phyloP scores from a whole-genome alignment of 2,329 filamentous ascomycete species.

The Xylariaceae sp. region DNA sequence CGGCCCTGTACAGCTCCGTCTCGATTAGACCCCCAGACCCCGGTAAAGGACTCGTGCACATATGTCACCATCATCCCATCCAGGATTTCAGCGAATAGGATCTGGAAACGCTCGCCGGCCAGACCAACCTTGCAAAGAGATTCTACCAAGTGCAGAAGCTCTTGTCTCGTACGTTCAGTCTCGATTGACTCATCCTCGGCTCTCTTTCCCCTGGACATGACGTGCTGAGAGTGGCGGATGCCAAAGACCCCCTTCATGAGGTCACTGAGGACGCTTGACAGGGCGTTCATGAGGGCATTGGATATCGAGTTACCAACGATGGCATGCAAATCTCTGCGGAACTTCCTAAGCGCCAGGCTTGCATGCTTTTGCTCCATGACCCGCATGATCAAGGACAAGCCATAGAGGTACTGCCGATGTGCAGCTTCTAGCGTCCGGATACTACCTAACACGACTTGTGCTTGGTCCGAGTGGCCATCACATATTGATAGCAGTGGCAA shows the following conservation, averaged over 20 bases:
- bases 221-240: conserved; percentile 17
- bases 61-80: conserved; percentile 61
- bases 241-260: conserved; percentile 50
- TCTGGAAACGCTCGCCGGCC: conserved; percentile 64
- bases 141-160: conserved; percentile 54
- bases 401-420: conserved; percentile 54
- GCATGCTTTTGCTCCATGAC: conserved; percentile 40
- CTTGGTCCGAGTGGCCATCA: conserved; percentile 38
- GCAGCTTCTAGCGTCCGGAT: conserved; percentile 58
- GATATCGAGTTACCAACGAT: conserved; percentile 62
- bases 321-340: conserved; percentile 59
- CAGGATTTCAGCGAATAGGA: conserved; percentile 69
- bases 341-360: conserved; percentile 42
- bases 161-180: conserved; percentile 41
- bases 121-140: conserved; percentile 63
- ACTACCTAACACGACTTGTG: conserved; percentile 47
- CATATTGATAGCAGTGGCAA: conserved; percentile 52
- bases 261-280: conserved; percentile 51
- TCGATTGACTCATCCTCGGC: conserved; percentile 24
- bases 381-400: conserved; percentile 48
- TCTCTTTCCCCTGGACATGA: conserved; percentile 8
- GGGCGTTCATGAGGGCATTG: conserved; percentile 47
- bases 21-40: conserved; percentile 52
- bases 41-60: conserved; percentile 57
- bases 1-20: conserved; percentile 20